Evolutionary conservation across 179 eudicot genomes (phyloP).

Genomic region (Drosera spatulata): DNA sequence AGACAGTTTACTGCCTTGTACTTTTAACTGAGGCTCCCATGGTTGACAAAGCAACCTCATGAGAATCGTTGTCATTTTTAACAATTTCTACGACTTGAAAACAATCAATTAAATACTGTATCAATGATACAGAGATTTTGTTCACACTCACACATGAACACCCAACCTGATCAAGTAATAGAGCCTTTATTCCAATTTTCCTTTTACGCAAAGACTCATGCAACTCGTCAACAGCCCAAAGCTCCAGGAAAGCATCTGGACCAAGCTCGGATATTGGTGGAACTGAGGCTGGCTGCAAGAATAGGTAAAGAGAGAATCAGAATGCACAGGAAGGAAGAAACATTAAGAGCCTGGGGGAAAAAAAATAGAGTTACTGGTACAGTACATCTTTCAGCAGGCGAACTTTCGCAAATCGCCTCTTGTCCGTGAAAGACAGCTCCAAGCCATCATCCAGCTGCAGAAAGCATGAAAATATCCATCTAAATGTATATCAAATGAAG

Average conservation of each 20-base stretch:
- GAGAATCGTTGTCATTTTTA: no score
- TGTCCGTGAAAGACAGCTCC: conserved; percentile 93
- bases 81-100: no score
- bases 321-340: background rate
- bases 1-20: no score
- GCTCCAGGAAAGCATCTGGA: conserved; percentile 84
- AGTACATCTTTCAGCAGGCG: conserved; percentile 74
- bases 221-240: conserved; percentile 56
- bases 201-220: conserved; percentile 45
- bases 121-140: background rate
- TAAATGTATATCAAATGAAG: no score
- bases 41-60: no score
- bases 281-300: conserved; percentile 56
- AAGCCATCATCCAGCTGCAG: conserved; percentile 85
- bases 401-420: conserved; percentile 96
- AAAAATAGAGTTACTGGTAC: no score
- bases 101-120: no score
- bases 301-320: conserved; percentile 4
- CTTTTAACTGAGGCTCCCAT: no score
- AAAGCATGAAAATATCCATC: background rate
- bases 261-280: conserved; percentile 96
- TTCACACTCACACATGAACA: background rate
- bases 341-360: conserved; percentile 7
- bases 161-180: conserved; percentile 92
- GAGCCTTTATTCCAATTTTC: conserved; percentile 76